Base-by-base conservation (phyloP, 2,329 filamentous ascomycete genomes). In the Xylaria multiplex region DNA sequence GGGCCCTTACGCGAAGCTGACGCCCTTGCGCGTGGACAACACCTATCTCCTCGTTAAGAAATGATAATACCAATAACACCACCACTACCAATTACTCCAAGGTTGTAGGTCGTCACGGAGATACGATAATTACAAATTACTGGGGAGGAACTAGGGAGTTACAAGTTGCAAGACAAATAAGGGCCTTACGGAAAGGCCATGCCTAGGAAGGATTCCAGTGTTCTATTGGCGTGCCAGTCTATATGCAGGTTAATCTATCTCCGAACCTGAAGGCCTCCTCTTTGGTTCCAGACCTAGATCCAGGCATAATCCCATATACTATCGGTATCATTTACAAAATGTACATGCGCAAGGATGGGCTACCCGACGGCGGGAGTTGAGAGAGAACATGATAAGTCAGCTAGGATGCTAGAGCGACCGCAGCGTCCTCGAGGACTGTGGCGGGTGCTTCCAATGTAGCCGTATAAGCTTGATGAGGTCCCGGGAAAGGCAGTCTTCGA, bases 11-110 rank as follows among this genome's bases (percentile, higher is more conserved):
- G 96, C 96, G 85, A 97, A 97, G 84, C 88, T 99, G 69, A 96
- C 92, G 40, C 91, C 93, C 32, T 82, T 99, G 76, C 89, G 93
- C 74, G 95, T 97, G 75, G 96, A 99, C 79, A 91, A 97, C 77
- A 89, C 96, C 70, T 99, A 99, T 78, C 86, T 99, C 67, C 86
- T 98, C 67, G 84, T 97, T 73, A 99, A 97, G 88, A 97, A 96
- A 89, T 95, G 66, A 76, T 71, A 30, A 37, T 14, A 19, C n/a
- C 19, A 42, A 76, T 71, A 30, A 37, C 11, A 19, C n/a, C 19
- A 42, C 32, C 19, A 56, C 58, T n/a, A 32, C 52, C 56, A 2
- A 42, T 48, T 49, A 32, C 45, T 30, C 55, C 50, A 54, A 27
- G 50, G 42, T 22, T 16, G 49, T 30, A 32, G 4, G 11, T 27